Conservation (phyloP, 495 filamentous ascomycete genomes). For the Penicillium angulare region DNA sequence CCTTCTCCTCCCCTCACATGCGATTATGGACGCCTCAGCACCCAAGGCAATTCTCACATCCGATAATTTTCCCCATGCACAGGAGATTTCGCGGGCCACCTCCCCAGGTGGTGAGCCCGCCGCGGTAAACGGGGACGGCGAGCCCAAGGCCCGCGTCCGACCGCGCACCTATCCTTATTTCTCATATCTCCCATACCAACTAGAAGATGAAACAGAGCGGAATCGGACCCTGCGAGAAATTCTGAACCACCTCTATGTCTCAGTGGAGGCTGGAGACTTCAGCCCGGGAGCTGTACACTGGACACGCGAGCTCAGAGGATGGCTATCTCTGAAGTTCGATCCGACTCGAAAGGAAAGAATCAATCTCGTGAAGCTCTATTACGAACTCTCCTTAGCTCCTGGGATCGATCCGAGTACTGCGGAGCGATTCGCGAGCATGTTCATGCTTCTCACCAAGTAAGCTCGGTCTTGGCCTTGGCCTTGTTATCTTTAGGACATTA, state of each 20-base stretch:
- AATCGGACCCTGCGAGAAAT: conserved; percentile 77
- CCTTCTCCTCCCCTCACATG: conserved; percentile 10
- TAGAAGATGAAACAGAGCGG: conserved; percentile 73
- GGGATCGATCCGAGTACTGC: conserved; percentile 78
- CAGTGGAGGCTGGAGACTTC: conserved; percentile 90
- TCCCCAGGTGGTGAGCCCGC: conserved; percentile 64
- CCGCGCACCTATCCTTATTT: conserved; percentile 93
- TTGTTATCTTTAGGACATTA: not conserved
- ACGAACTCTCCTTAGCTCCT: conserved; percentile 87
- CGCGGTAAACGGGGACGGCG: conserved; percentile 50
- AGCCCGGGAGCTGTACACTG: conserved; percentile 91
- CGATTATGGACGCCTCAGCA: conserved; percentile 41
- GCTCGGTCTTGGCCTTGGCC: conserved; percentile 21
- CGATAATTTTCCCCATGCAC: conserved; percentile 47
- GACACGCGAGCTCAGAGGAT: conserved; percentile 93
- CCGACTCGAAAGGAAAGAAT: conserved; percentile 78
- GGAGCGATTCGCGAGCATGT: conserved; percentile 95
- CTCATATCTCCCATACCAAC: conserved; percentile 78
- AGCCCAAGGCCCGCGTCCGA: conserved; percentile 66
- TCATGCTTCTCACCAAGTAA: conserved; percentile 88
- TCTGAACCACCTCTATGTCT: conserved; percentile 86
- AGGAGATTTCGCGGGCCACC: conserved; percentile 60
- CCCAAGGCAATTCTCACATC: conserved; percentile 43
- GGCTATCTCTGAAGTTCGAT: conserved; percentile 96
- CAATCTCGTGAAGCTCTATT: conserved; percentile 86